phyloP scores from a whole-genome alignment of 495 filamentous ascomycete species.

The Polyplosphaeria fusca region DNA sequence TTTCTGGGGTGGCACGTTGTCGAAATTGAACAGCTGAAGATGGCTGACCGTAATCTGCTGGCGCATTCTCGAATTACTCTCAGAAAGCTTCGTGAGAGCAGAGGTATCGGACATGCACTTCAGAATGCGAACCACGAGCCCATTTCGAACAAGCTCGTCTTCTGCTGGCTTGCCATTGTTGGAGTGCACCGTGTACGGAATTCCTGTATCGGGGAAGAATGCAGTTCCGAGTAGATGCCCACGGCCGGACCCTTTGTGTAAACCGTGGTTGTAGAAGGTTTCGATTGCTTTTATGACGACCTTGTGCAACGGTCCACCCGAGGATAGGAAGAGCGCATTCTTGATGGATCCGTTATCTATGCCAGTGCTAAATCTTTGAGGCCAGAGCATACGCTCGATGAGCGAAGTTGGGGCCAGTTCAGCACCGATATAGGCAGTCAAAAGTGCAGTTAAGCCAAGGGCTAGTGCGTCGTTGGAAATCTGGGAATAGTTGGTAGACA shows the following conservation, averaged over 20 bases:
- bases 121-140: background rate
- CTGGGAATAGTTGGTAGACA: background rate
- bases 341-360: background rate
- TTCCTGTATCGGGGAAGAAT: background rate
- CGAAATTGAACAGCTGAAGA: background rate
- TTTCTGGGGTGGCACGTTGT: background rate
- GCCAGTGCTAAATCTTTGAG: background rate
- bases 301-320: background rate
- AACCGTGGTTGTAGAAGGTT: background rate
- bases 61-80: background rate
- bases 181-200: background rate
- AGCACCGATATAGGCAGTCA: background rate
- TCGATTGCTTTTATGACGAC: background rate
- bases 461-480: background rate
- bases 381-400: background rate
- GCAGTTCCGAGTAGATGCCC: background rate
- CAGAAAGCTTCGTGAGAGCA: background rate
- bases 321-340: background rate
- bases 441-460: background rate
- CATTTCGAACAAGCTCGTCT: background rate
- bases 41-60: background rate
- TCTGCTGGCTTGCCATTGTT: background rate
- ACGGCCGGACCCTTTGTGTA: background rate
- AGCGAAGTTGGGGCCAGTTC: background rate
- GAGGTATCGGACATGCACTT: background rate